Evolutionary conservation across 208 protist genomes (phyloP).

Genomic region (Trypanosoma conorhini): DNA sequence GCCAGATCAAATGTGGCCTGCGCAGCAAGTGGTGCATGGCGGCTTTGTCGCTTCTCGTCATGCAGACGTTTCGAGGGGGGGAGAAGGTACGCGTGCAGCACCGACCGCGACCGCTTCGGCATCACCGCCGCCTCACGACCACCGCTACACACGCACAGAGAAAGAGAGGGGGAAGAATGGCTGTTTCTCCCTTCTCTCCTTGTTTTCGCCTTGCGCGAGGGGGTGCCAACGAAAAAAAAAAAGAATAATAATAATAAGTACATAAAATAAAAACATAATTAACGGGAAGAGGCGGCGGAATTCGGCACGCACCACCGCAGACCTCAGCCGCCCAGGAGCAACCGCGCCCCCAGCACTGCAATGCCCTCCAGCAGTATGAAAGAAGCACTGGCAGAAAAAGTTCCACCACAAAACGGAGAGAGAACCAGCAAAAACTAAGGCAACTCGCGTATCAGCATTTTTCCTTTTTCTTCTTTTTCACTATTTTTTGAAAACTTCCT

Average conservation of each 20-base stretch:
- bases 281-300: neutral
- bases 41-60: neutral
- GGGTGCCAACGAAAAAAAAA: too few relatives aligned
- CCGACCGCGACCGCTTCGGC: conserved; percentile 18
- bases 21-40: neutral
- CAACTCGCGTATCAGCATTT: neutral
- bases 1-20: neutral
- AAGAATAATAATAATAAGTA: neutral
- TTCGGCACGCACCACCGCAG: neutral
- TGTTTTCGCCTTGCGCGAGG: neutral
- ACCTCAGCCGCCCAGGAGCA: too few relatives aligned
- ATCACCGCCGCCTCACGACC: neutral
- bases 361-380: neutral
- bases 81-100: conserved; percentile 29
- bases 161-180: neutral
- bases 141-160: neutral
- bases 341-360: too few relatives aligned
- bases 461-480: neutral
- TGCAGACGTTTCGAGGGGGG: neutral
- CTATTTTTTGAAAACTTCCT: neutral
- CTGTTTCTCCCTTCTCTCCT: conserved; percentile 10
- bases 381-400: neutral
- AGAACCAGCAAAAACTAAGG: neutral
- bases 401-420: neutral
- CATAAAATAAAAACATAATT: neutral